phyloP scores from a whole-genome alignment of 2,329 filamentous ascomycete genomes.

The Nemania sp. region DNA sequence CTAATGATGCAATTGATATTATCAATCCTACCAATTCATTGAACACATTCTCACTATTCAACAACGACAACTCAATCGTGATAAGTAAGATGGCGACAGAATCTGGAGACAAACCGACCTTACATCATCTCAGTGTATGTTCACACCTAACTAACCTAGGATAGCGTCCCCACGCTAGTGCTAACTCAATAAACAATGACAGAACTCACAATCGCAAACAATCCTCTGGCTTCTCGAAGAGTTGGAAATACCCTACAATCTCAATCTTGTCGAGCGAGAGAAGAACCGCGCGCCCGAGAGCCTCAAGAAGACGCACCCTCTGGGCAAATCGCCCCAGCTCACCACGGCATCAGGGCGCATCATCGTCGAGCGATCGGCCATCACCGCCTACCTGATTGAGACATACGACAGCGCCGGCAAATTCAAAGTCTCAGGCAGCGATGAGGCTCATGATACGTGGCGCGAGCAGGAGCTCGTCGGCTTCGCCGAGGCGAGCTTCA shows the following conservation, averaged over 20 bases:
- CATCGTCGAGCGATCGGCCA: slow-evolving; percentile 28
- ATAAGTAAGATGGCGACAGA: slow-evolving; percentile 16
- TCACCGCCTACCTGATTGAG: slow-evolving; percentile 29
- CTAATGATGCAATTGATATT: not conserved
- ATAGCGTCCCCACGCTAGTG: not conserved
- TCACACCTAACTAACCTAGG: not conserved
- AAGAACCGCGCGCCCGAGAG: slow-evolving; percentile 23
- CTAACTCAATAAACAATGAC: not conserved
- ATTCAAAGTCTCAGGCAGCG: slow-evolving; percentile 21
- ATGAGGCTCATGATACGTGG: slow-evolving; percentile 20
- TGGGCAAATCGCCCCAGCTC: slow-evolving; percentile 30
- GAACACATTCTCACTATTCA: not conserved
- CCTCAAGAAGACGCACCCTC: slow-evolving; percentile 30
- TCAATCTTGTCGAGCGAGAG: slow-evolving; percentile 24
- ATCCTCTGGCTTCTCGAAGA: slow-evolving; percentile 32
- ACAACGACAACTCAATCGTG: not conserved
- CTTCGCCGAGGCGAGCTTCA: slow-evolving; percentile 22
- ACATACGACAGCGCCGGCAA: slow-evolving; percentile 27
- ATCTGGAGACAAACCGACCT: slow-evolving; percentile 19
- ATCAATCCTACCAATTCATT: not conserved
- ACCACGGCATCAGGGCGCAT: slow-evolving; percentile 24
- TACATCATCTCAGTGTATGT: slow-evolving; percentile 23
- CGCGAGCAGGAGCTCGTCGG: slow-evolving; percentile 28
- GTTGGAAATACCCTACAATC: slow-evolving; percentile 29
- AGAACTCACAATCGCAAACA: slow-evolving; percentile 31